Percentiles rank a stretch among this genome's conserved stretches.
Conservation (phyloP, 2,329 filamentous ascomycete species). For the Paraphoma chrysanthemicola region DNA sequence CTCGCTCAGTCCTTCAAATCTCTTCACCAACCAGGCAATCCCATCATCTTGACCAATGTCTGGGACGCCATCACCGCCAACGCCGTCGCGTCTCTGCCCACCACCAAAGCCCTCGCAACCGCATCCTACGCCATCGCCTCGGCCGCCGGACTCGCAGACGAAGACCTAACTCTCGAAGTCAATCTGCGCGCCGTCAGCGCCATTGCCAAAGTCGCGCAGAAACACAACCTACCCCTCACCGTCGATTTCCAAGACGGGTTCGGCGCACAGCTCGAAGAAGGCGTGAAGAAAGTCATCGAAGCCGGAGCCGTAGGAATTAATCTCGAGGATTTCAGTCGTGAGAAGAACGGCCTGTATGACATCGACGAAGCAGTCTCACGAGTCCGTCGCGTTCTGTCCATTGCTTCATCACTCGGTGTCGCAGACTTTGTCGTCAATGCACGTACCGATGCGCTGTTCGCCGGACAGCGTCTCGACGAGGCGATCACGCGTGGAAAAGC, state of each 20-base stretch:
- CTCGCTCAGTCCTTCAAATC: slow-evolving; percentile 19
- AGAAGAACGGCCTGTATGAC: slow-evolving; percentile 45
- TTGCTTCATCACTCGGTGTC: slow-evolving; percentile 57
- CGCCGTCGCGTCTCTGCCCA: slow-evolving; percentile 54
- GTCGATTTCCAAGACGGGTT: slow-evolving; percentile 70
- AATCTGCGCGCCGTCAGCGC: slow-evolving; percentile 58
- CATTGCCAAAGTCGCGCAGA: slow-evolving; percentile 54
- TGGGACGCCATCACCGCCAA: slow-evolving; percentile 61
- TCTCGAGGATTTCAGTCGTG: slow-evolving; percentile 60
- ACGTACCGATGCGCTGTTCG: slow-evolving; percentile 61
- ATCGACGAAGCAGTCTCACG: slow-evolving; percentile 58
- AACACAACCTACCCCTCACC: slow-evolving; percentile 58
- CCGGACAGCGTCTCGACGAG: slow-evolving; percentile 53
- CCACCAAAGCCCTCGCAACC: slow-evolving; percentile 50
- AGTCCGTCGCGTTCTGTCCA: slow-evolving; percentile 52
- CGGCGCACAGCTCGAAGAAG: slow-evolving; percentile 54
- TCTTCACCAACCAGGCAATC: slow-evolving; percentile 60
- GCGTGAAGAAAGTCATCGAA: slow-evolving; percentile 55
- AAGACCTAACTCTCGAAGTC: slow-evolving; percentile 56
- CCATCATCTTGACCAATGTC: slow-evolving; percentile 63
- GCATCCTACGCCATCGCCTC: slow-evolving; percentile 45
- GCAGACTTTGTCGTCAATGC: slow-evolving; percentile 57
- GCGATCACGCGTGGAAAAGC: slow-evolving; percentile 62
- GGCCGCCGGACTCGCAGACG: slow-evolving; percentile 40
- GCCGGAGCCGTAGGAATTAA: slow-evolving; percentile 65